A percentile compares a stretch with the other conserved stretches of the same genome.
Evolutionary conservation across 1,284 basidiomycete species (phyloP).

Genomic region (Rhodotorula sp.): DNA sequence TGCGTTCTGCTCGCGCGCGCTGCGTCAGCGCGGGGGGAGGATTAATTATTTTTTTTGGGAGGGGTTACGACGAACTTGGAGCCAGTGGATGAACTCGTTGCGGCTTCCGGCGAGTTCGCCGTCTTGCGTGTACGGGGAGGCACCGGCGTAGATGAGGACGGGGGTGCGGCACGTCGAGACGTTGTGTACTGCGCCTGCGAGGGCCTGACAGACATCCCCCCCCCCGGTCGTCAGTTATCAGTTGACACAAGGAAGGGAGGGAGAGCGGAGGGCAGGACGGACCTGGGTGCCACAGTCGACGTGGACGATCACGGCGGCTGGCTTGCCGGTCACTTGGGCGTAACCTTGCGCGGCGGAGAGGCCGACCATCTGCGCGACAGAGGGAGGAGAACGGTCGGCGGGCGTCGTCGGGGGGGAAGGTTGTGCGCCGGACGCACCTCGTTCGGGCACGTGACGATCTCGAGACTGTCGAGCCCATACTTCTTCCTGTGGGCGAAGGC

Average conservation of each 20-base stretch:
- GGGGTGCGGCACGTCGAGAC: slow-evolving; percentile 62
- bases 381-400: not conserved
- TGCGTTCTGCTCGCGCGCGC: slow-evolving; percentile 50
- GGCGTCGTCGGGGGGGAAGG: not conserved
- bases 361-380: slow-evolving; percentile 59
- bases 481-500: slow-evolving; percentile 49
- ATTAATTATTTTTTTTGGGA: fast-evolving
- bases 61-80: slow-evolving; percentile 52
- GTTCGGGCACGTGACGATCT: slow-evolving; percentile 65
- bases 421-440: slow-evolving; percentile 52
- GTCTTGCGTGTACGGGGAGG: slow-evolving; percentile 60
- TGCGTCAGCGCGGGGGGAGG: not conserved
- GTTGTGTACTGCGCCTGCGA: slow-evolving; percentile 70
- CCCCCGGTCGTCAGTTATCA: too few relatives aligned
- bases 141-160: slow-evolving; percentile 63
- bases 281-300: slow-evolving; percentile 63
- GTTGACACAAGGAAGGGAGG: not conserved
- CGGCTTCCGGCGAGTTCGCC: slow-evolving; percentile 61
- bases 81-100: slow-evolving; percentile 69
- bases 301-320: slow-evolving; percentile 63
- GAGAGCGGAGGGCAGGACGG: slow-evolving; percentile 9
- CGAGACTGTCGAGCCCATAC: slow-evolving; percentile 52
- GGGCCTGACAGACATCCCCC: too few relatives aligned
- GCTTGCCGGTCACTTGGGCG: slow-evolving; percentile 62
- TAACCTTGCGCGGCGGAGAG: slow-evolving; percentile 68